Evolutionary conservation across 305 asterid species (phyloP), one percentile per base, ranked within the genome.

Genomic region (Fraxinus latifolia): DNA sequence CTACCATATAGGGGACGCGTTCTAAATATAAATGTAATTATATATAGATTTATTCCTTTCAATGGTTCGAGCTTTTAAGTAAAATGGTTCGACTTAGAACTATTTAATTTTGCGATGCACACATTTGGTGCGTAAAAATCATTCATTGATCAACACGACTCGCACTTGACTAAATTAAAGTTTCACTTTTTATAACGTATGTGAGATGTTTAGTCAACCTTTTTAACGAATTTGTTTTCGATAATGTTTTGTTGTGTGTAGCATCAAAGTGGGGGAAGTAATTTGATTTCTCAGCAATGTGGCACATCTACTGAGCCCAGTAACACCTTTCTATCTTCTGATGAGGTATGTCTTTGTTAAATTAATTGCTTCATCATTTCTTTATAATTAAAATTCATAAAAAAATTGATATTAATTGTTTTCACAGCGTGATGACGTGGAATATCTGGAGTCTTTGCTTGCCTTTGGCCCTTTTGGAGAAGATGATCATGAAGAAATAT

Each of bases 381-480:
- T 25, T 77, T n/a, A 29, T 14, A 15, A 55, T 2, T 27, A 23
- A n/a, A 12, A 27, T 37, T 25, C 29, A 44, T 19, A 68, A 21
- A 32, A 76, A 15, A 23, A 44, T 9, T 14, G 39, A 33, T 76
- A 25, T 82, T 11, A 17, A 14, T n/a, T 12, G 15, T 11, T 37
- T 53, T 1, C 75, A 68, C 89, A 90, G 92, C 74, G 27, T 17
- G 89, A 84, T 3, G 91, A 86, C 23, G 88, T 79, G 39, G 92
- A 83, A 7, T 86, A 88, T 70, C 79, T 88, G 77, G 87, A 85
- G 29, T 86, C 90, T 33, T 75, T 90, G 62, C 89, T 90, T 68
- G 89, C 84, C 75, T 80, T 78, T 71, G 76, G 39, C 1, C 83
- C 86, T 29, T 89, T 70, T 78, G 82, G 39, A 74, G 89, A 79